Percentiles rank a stretch among this genome's conserved stretches.
phyloP scores from a whole-genome alignment of 2,329 filamentous ascomycete species.

The Xylaria sp. region DNA sequence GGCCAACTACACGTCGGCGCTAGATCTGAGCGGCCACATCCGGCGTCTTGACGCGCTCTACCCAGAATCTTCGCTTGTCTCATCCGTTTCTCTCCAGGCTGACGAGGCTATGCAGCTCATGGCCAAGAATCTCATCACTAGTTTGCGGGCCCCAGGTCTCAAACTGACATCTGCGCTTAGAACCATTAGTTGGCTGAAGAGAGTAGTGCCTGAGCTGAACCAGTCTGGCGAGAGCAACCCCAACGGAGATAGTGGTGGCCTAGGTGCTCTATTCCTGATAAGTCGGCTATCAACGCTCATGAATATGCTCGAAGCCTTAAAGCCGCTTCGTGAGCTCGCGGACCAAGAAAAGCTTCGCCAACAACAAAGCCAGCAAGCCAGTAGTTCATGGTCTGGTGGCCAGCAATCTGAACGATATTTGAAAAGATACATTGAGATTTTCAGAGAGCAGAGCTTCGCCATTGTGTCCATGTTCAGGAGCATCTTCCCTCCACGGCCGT shows the following conservation, averaged over 20 bases:
- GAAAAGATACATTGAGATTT: constrained; percentile 94
- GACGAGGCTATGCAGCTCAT: constrained; percentile 85
- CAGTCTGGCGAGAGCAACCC: constrained; percentile 17
- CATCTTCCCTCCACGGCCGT: constrained; percentile 59
- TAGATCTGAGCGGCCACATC: constrained; percentile 92
- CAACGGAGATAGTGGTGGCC: constrained; percentile 54
- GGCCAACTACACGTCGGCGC: constrained; percentile 77
- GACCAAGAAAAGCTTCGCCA: constrained; percentile 68
- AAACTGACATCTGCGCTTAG: constrained; percentile 88
- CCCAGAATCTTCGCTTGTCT: constrained; percentile 69
- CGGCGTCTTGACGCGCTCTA: constrained; percentile 79
- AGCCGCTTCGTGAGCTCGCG: constrained; percentile 80
- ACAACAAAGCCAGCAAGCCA: constrained; percentile 35
- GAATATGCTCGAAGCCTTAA: constrained; percentile 73
- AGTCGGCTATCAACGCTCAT: constrained; percentile 78
- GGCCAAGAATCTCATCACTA: constrained; percentile 74
- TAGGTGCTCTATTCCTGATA: constrained; percentile 81
- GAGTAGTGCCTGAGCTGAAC: constrained; percentile 77
- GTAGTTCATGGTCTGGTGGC: constrained; percentile 57
- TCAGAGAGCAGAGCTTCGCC: constrained; percentile 93
- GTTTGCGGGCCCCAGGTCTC: constrained; percentile 69
- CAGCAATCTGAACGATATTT: constrained; percentile 92
- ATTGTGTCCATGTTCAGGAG: constrained; percentile 93
- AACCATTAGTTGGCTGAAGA: constrained; percentile 83
- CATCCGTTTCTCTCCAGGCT: constrained; percentile 68